phyloP scores from a whole-genome alignment of 2,329 filamentous ascomycete species.

The Nemania serpens region DNA sequence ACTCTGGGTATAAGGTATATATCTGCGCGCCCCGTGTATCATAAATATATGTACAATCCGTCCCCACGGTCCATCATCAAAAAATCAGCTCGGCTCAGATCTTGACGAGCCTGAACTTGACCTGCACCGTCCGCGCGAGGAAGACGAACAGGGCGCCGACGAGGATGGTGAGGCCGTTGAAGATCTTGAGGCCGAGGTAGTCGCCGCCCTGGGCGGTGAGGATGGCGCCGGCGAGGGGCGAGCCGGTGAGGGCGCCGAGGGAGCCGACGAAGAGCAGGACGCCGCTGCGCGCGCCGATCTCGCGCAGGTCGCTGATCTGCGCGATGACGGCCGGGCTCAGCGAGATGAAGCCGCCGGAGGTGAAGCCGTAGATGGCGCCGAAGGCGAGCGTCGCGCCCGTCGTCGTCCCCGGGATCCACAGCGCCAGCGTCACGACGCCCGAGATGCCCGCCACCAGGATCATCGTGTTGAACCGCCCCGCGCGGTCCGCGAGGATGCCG shows the following conservation, averaged over 20 bases:
- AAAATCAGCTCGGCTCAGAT: slow-evolving; percentile 1
- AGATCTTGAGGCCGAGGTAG: slow-evolving; percentile 67
- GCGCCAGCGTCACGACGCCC: slow-evolving; percentile 21
- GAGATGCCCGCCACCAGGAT: slow-evolving; percentile 22
- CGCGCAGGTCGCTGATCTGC: slow-evolving; percentile 70
- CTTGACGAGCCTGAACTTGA: slow-evolving; percentile 13
- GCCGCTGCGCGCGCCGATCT: slow-evolving; percentile 72
- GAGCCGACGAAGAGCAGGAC: slow-evolving; percentile 65
- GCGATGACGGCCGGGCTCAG: slow-evolving; percentile 67
- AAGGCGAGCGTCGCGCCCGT: slow-evolving; percentile 61
- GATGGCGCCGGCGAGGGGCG: slow-evolving; percentile 65
- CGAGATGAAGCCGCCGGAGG: slow-evolving; percentile 65
- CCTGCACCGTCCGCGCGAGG: slow-evolving; percentile 15
- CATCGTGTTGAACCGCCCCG: slow-evolving; percentile 48
- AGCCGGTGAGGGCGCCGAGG: slow-evolving; percentile 68
- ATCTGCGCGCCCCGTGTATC: too few relatives aligned
- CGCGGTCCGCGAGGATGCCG: slow-evolving; percentile 50
- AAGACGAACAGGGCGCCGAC: slow-evolving; percentile 13
- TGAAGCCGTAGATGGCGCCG: slow-evolving; percentile 66
- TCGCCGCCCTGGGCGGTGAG: slow-evolving; percentile 51
- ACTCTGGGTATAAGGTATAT: too few relatives aligned
- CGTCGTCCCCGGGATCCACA: slow-evolving; percentile 20
- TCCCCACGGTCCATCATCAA: neutral
- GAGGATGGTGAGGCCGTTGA: slow-evolving; percentile 59
- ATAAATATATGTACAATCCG: neutral